A percentile compares a stretch with the other conserved stretches of the same genome.
phyloP scores from a whole-genome alignment of 2,329 filamentous ascomycete species.

The Xylariales sp. region DNA sequence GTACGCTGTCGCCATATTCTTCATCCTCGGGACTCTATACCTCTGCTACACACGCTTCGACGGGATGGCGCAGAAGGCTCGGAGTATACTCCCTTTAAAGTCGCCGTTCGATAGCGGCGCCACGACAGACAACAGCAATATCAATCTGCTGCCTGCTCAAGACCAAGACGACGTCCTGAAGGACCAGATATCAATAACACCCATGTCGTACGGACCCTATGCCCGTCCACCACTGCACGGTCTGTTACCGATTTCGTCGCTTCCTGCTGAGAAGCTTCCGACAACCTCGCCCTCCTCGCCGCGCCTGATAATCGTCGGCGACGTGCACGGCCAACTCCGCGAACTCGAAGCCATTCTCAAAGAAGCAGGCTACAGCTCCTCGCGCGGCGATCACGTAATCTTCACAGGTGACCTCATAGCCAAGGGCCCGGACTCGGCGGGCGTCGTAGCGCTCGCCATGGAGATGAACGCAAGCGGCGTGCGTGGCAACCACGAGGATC shows the following conservation, averaged over 20 bases:
- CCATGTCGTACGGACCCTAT: slow-evolving; percentile 10
- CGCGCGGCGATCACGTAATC: slow-evolving; percentile 66
- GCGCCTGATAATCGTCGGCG: slow-evolving; percentile 77
- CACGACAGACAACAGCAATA: background rate
- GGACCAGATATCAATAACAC: slow-evolving; percentile 7
- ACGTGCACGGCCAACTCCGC: slow-evolving; percentile 82
- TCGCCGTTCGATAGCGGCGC: background rate
- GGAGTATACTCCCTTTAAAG: slow-evolving; percentile 5
- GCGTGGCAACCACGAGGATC: slow-evolving; percentile 90
- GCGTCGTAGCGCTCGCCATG: slow-evolving; percentile 73
- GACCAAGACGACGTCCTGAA: slow-evolving; percentile 1
- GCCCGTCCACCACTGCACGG: slow-evolving; percentile 23
- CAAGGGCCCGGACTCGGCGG: slow-evolving; percentile 79
- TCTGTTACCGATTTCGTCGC: slow-evolving; percentile 23
- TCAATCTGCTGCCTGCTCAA: background rate
- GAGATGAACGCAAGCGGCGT: slow-evolving; percentile 72
- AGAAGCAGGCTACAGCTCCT: slow-evolving; percentile 56
- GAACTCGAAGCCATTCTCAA: slow-evolving; percentile 63
- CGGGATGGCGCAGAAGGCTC: slow-evolving; percentile 1
- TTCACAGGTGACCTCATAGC: slow-evolving; percentile 75
- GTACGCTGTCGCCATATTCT: background rate
- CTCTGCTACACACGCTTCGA: slow-evolving; percentile 8
- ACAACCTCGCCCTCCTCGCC: slow-evolving; percentile 32
- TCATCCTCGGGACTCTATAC: slow-evolving; percentile 6
- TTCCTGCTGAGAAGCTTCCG: slow-evolving; percentile 25